These are phyloP conservation scores for Blastocystis hominis DNA, from an alignment of 352 stramenopile genomes.

Conservation along the genomic window DNA sequence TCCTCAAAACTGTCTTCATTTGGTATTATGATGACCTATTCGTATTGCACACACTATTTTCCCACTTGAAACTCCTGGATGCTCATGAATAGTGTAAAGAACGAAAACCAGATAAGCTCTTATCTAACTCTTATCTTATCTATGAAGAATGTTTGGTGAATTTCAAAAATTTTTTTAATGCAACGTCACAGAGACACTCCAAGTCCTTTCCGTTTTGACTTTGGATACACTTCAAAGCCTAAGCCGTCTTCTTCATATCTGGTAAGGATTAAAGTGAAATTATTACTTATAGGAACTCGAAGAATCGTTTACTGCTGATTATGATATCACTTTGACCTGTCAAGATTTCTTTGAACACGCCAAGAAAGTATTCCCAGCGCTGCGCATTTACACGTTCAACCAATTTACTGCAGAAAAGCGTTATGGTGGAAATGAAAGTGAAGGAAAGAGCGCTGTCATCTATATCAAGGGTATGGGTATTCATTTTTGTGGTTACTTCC, in stretches of 20 bases:
- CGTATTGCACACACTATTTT: neutral
- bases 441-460: neutral
- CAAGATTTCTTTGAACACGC: no score
- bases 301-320: neutral
- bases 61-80: neutral
- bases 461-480: neutral
- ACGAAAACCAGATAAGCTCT: neutral
- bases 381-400: no score
- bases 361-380: no score
- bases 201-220: no score
- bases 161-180: no score
- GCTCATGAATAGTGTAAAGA: neutral
- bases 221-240: neutral
- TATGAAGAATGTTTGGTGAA: neutral
- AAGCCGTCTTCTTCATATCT: neutral
- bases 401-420: no score
- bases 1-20: constrained; percentile 26
- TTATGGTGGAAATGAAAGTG: no score
- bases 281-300: neutral
- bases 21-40: constrained; percentile 35
- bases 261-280: neutral
- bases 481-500: neutral
- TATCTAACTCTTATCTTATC: neutral
- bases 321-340: neutral
- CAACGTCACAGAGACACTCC: no score